Evolutionary conservation across 176 grass and related monocot genomes (phyloP), one percentile per base, ranked within the genome.

Genomic region (Juncus effusus): DNA sequence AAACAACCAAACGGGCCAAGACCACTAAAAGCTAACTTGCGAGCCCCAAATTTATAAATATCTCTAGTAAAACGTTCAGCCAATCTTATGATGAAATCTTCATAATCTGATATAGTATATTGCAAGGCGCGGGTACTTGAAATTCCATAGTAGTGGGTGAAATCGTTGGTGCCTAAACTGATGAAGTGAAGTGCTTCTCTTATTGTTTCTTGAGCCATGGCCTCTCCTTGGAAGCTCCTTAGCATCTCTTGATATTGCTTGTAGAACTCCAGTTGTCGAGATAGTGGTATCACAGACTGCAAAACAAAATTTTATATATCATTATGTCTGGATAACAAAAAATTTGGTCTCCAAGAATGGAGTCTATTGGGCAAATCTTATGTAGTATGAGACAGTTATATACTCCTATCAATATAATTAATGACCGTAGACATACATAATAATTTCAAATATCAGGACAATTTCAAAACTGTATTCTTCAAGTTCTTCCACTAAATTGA

Each of bases 141-240:
- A 47, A 47, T 9, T 0, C 9, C 54, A 2, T 12, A 57, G 11
- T 57, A 93, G 75, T 84, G 78, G 0, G 84, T 66, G 78, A 87
- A 87, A 75, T 95, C 90, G 54, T 95, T 90, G 53, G 83, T 87
- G 56, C 90, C 90, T 49, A 90, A 72, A 78, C 90, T 90, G 4
- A 95, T 65, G 8, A 84, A 58, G 75, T 87, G 81, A 6, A 90
- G 62, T 36, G 90, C 90, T 47, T 62, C 80, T 36, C 53, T 10
- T 9, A 95, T 9, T 52, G 83, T 82, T 58, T 62, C 56, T 4
- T 40, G n/a, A 3, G 80, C 78, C 3, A 42, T 53, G 0, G 3
- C 71, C 4, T 10, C 47, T 15, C 90, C 90, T 42, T 65, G 40
- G 61, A 79, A 52, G 0, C 56, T 41, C 10, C 64, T 64, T 4